Base-by-base conservation (phyloP, 345 rosid species). In the Populus euphratica region DNA sequence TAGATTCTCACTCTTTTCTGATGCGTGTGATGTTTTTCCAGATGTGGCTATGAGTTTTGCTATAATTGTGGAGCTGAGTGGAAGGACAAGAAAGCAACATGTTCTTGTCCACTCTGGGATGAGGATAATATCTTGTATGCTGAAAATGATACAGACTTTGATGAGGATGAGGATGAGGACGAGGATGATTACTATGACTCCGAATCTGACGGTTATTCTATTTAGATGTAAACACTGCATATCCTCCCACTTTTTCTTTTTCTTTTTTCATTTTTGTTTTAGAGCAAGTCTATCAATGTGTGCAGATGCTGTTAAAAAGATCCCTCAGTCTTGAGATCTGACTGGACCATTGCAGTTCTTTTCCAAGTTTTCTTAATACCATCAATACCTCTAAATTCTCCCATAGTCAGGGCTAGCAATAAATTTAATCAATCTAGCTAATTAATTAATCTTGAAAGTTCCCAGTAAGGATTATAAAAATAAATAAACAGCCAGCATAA, bases 1-100 rank as follows among this genome's bases (percentile, higher is more conserved):
- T 50, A 5, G 56, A 50, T 50, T 50, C 56, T 50, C 56, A 50
- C 56, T 50, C 17, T 16, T 44, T 0, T 59, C 64, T 44, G 68
- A 43, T 27, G 56, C 13, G 44, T 75, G 43, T 27, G n/a, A 79
- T 73, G 21, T 44, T 68, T 72, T 56, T 69, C 80, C 81, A 89
- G 92, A 70, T 89, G 91, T 23, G 92, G 91, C 8, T 73, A 73
- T 31, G 89, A 91, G 83, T 91, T 91, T 74, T 91, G 96, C 85
- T 91, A 91, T 71, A 88, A 72, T 4, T 91, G 93, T 64, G 96
- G 96, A 43, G 88, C 87, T 5, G 87, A 78, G 73, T 91, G 90
- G 90, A 89, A 80, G 79, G 66, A 86, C 77, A 88, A 90, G 69
- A 84, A 68, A 47, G 70, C 93, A 43, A 86, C 91, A 12, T 91